Conservation (phyloP, 129 eudicot species). For the Rutidosis leptorrhynchoides region DNA sequence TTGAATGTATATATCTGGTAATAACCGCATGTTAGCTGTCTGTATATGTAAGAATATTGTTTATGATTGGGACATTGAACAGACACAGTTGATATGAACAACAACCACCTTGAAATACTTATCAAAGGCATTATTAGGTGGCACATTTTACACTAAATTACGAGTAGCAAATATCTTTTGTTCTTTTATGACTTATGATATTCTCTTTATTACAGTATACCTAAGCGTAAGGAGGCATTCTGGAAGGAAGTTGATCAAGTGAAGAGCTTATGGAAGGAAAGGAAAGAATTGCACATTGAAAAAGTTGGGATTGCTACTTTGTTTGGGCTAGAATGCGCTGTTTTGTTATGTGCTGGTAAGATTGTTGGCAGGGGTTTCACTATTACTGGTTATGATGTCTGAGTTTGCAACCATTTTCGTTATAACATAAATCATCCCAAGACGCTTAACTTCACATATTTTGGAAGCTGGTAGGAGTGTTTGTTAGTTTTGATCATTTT, state of each 20-base stretch:
- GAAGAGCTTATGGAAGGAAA: conserved; percentile 48
- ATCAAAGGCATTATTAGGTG: background rate
- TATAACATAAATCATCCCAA: background rate
- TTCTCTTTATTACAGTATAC: conserved; percentile 13
- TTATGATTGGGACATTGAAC: no score
- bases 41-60: no score
- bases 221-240: conserved; percentile 47
- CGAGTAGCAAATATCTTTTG: background rate
- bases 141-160: background rate
- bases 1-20: no score
- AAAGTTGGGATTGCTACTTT: conserved; percentile 55
- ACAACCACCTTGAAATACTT: background rate
- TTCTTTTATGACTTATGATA: background rate
- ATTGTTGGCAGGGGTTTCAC: conserved; percentile 63
- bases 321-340: conserved; percentile 61
- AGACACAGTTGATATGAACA: background rate
- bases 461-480: background rate
- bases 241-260: conserved; percentile 63
- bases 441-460: background rate
- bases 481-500: background rate
- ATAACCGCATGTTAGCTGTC: no score
- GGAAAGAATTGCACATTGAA: conserved; percentile 50
- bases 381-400: conserved; percentile 36
- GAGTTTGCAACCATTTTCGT: background rate
- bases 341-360: conserved; percentile 65